Evolutionary conservation across 2,329 filamentous ascomycete genomes (phyloP).

Genomic region (Blastomyces parvus): DNA sequence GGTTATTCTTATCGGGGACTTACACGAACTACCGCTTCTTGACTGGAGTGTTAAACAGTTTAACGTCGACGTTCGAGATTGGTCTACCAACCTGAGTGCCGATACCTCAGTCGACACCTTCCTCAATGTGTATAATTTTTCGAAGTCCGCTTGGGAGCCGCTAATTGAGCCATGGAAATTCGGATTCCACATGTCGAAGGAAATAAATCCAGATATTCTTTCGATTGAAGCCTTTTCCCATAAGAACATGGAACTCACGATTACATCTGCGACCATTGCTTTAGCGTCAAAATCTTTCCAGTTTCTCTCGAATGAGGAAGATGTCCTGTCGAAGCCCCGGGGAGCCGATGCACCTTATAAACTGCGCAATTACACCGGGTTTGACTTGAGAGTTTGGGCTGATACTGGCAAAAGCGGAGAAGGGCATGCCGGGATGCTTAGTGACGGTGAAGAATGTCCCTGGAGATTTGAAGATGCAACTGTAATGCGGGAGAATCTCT

Average conservation of each 20-base stretch:
- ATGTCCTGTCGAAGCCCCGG: slow-evolving; percentile 86
- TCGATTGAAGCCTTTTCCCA: slow-evolving; percentile 80
- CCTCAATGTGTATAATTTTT: slow-evolving; percentile 97
- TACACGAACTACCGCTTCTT: slow-evolving; percentile 89
- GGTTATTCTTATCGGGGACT: slow-evolving; percentile 86
- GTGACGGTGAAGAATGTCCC: slow-evolving; percentile 80
- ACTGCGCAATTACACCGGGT: slow-evolving; percentile 92
- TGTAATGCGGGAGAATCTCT: slow-evolving; percentile 86
- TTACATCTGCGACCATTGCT: slow-evolving; percentile 90
- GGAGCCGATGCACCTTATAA: slow-evolving; percentile 86
- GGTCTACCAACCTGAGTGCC: slow-evolving; percentile 78
- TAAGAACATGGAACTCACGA: slow-evolving; percentile 80
- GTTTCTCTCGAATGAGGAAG: slow-evolving; percentile 78
- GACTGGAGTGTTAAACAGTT: slow-evolving; percentile 92
- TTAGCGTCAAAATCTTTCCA: slow-evolving; percentile 85
- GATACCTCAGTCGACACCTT: slow-evolving; percentile 89
- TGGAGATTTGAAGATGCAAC: slow-evolving; percentile 98
- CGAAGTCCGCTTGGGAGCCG: slow-evolving; percentile 97
- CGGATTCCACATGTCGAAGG: slow-evolving; percentile 78
- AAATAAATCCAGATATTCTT: slow-evolving; percentile 63
- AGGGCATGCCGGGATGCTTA: slow-evolving; percentile 60
- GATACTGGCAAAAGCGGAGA: slow-evolving; percentile 62
- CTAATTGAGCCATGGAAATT: slow-evolving; percentile 92
- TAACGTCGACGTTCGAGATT: slow-evolving; percentile 73
- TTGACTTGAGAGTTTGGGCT: slow-evolving; percentile 75